Percentiles rank a stretch among this genome's conserved stretches.
phyloP scores from a whole-genome alignment of 129 eudicot genomes.

The Centella asiatica region DNA sequence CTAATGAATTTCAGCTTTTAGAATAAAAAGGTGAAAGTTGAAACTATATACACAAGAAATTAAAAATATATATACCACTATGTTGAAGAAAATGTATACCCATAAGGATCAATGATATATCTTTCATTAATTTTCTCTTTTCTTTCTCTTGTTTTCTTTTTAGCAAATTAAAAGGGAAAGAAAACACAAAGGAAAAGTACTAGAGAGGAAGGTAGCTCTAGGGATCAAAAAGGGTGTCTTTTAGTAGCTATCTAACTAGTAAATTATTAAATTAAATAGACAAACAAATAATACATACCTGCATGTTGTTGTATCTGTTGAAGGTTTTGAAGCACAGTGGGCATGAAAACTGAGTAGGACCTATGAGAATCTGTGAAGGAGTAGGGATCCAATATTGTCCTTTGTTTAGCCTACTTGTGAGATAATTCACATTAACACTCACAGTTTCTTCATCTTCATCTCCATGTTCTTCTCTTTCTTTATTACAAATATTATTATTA shows the following conservation, averaged over 20 bases:
- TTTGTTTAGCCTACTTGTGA: slow-evolving; percentile 54
- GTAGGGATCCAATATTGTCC: slow-evolving; percentile 98
- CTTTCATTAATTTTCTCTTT: neutral
- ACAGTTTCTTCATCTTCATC: slow-evolving; percentile 33
- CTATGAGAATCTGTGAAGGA: slow-evolving; percentile 80
- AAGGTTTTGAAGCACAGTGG: slow-evolving; percentile 93
- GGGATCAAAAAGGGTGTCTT: neutral
- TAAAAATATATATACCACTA: too few relatives aligned
- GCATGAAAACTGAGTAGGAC: slow-evolving; percentile 95
- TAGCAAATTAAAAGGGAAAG: slow-evolving; percentile 21
- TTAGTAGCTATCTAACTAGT: too few relatives aligned
- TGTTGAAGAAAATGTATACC: too few relatives aligned
- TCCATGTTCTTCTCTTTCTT: slow-evolving; percentile 4
- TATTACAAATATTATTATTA: slow-evolving; percentile 1
- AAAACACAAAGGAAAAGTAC: slow-evolving; percentile 4
- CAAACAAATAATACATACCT: slow-evolving; percentile 34
- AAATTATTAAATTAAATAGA: too few relatives aligned
- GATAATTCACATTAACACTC: slow-evolving; percentile 22
- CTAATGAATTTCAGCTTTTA: neutral
- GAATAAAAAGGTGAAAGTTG: slow-evolving; percentile 30
- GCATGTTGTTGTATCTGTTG: slow-evolving; percentile 98
- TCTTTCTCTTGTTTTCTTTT: slow-evolving; percentile 29
- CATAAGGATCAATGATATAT: too few relatives aligned
- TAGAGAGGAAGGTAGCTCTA: neutral
- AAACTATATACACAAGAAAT: slow-evolving; percentile 36